A percentile compares a stretch with the other conserved stretches of the same genome.
These are phyloP conservation scores for Pyrenula massariospora DNA, from an alignment of 495 filamentous ascomycete species.

Conservation along the genomic window DNA sequence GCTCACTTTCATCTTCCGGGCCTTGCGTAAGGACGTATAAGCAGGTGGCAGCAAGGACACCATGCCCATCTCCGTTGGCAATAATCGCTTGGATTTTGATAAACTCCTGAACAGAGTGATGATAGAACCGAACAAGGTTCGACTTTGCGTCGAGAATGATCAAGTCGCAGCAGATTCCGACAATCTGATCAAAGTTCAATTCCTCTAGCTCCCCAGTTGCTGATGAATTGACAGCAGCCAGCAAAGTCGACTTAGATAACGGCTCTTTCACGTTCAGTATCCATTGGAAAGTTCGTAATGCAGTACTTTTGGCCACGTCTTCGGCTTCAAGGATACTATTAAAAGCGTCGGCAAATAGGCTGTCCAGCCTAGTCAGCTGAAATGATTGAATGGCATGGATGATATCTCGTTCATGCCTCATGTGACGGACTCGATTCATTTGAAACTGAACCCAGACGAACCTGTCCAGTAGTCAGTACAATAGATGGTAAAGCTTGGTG, in stretches of 20 bases:
- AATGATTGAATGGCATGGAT: neutral
- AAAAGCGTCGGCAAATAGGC: neutral
- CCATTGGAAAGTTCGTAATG: neutral
- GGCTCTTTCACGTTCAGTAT: neutral
- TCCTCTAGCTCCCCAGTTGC: neutral
- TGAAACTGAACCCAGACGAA: slow-evolving; percentile 19
- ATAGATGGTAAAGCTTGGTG: slow-evolving; percentile 1
- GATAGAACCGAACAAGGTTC: slow-evolving; percentile 18
- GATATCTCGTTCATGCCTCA: neutral
- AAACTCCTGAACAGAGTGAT: slow-evolving; percentile 20
- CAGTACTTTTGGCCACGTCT: neutral
- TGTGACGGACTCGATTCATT: slow-evolving; percentile 6
- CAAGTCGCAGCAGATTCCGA: neutral
- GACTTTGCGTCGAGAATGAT: slow-evolving; percentile 3
- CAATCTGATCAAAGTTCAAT: neutral
- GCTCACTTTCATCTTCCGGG: neutral
- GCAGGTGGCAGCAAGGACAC: neutral
- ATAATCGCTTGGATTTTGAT: slow-evolving; percentile 5
- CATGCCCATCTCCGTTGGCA: neutral
- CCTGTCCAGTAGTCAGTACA: slow-evolving; percentile 6
- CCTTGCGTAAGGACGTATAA: neutral
- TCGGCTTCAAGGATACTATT: neutral
- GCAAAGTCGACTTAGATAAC: neutral
- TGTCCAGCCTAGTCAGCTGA: neutral
- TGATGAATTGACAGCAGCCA: neutral